Conservation (phyloP, 768 basidiomycete genomes). For the Tulasnella sp. region DNA sequence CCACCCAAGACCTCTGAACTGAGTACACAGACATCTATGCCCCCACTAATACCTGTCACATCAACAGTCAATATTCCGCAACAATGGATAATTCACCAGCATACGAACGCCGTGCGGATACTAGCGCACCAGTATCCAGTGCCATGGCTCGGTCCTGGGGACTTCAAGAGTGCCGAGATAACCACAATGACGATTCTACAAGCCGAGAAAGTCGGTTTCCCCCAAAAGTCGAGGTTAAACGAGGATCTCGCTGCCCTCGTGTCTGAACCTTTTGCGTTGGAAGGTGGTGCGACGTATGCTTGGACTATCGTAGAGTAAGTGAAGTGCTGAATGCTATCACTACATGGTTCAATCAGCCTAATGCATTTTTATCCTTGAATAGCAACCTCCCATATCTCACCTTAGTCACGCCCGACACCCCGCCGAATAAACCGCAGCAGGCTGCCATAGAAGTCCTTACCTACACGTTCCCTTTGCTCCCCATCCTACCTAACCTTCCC, state of each 20-base stretch:
- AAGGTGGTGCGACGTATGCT: constrained; percentile 11
- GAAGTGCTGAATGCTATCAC: too few species aligned
- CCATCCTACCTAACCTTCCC: constrained; percentile 12
- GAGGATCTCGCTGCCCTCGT: constrained; percentile 4
- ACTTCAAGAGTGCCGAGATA: constrained; percentile 6
- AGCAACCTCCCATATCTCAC: constrained; percentile 17
- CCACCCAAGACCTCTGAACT: neutral
- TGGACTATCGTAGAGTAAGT: constrained; percentile 17
- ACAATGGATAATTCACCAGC: constrained; percentile 17
- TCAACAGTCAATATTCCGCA: constrained; percentile 9
- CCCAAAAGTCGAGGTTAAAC: neutral
- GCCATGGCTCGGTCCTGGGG: constrained; percentile 16
- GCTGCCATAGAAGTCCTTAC: constrained; percentile 13
- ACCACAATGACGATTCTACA: constrained; percentile 7
- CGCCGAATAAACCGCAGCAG: constrained; percentile 9
- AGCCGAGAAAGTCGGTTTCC: constrained; percentile 9
- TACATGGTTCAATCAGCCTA: too few species aligned
- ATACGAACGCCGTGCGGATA: constrained; percentile 17
- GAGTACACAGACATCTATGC: neutral
- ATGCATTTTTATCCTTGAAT: neutral
- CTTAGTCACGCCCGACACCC: neutral
- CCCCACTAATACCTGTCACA: neutral
- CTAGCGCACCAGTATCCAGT: constrained; percentile 5
- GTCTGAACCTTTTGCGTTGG: neutral
- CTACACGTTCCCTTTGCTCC: constrained; percentile 17